Base-by-base conservation (phyloP, 169 alveolate species). In the Plasmodium vinckei region DNA sequence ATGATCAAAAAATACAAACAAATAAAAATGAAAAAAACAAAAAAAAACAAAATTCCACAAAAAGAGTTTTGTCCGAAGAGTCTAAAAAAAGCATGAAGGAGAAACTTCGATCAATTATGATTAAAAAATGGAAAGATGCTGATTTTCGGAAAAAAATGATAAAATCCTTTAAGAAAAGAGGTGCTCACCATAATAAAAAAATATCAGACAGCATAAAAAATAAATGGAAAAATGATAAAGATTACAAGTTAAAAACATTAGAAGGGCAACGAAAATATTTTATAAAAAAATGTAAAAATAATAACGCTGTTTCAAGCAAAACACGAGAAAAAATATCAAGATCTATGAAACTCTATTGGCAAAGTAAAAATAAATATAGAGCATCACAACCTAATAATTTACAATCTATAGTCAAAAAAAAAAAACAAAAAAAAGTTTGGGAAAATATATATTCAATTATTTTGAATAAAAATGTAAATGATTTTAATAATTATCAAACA, bases 341-440 rank as follows among this genome's bases (percentile, higher is more conserved):
- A 65, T 54, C 90, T 51, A 82, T 82, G 90, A 82, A 82, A 42
- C 90, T 33, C 54, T 82, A 82, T 57, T 82, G 90, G 90, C 17
- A 13, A 23, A 82, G 54, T 69, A 82, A 42, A 82, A 82, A 67
- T 61, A 82, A 82, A 47, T 82, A 10, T 13, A 69, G 42, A 49
- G 15, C 39, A 53, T 21, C 44, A 15, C 51, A 65, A 17, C 17
- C 54, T 19, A 65, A 54, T 47, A 82, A 82, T 54, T 65, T 56
- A 49, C 84, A 65, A 44, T 71, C 75, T n/a, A 2, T 68, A 15
- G 49, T 65, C 9, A 54, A 59, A 71, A 82, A 82, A 60, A 82
- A 82, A 82, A 82, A 68, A 60, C 90, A 82, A 27, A 82, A 82
- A 69, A 82, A 82, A 67, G 84, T 82, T 46, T 82, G 90, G 90